Base-by-base conservation (phyloP, 495 filamentous ascomycete species). In the Pseudomonodictys pantanalensis region DNA sequence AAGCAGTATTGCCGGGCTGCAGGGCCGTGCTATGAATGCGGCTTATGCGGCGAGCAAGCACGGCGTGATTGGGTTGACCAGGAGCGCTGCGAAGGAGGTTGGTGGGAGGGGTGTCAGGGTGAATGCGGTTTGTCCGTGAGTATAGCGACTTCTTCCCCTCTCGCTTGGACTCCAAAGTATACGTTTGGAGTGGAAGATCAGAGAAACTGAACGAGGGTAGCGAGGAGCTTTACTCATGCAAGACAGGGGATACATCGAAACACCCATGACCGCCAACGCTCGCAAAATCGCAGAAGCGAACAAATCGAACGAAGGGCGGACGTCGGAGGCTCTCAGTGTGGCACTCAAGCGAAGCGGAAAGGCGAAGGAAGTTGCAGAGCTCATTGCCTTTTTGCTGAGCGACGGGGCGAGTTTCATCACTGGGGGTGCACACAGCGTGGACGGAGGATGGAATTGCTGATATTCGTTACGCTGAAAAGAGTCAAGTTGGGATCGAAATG, bases 61-160 rank as follows among this genome's bases (percentile, higher is more conserved):
- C 55, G 83, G 77, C 11, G 77, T 88, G 35, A 70, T 84, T 39
- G 85, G 82, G 15, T 66, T 88, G 62, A 84, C 81, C 10, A 78
- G 71, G 59, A 72, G 73, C 9, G 82, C 82, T 17, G 83, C 84
- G 2, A 79, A 77, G 52, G 83, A 87, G 68, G 78, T 76, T 45
- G 81, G 81, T 9, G 55, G 53, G 17, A 77, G 73, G 43, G 73
- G 71, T 18, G 78, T 86, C 56, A 71, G 84, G 51, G 77, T 87
- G 24, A 88, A 88, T 70, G 74, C 77, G 25, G 44, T 73, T 12
- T 52, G 56, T 18, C 70, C 70, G 58, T 69, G 53, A 44, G 63
- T 58, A 25, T 10, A 33, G 8, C 22, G 11, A 1, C 24, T 29
- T 18, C 15, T 43, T 50, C 45, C 12, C 20, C 38, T 3, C 20